Percentiles rank a stretch among this genome's conserved stretches.
Conservation (phyloP, 208 protist species). For the Crithidia acanthocephali region DNA sequence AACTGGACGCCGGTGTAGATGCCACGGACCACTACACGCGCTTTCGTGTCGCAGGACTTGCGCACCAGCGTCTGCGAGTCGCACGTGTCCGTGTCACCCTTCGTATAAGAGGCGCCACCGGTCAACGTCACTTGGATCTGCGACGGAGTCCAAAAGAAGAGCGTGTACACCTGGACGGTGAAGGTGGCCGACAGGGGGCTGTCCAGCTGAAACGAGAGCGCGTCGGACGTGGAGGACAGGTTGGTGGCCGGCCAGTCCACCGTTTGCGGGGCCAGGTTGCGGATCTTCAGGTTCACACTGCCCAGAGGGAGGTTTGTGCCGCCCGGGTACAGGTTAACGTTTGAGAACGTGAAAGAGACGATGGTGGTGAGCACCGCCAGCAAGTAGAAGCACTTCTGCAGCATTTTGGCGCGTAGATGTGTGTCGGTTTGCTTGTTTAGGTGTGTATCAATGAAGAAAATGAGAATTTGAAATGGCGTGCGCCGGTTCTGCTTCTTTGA, state of each 20-base stretch:
- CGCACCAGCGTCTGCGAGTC: not conserved
- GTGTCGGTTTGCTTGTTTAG: not conserved
- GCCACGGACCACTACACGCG: slow-evolving; percentile 12
- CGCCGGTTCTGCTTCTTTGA: too few species aligned
- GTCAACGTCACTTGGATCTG: slow-evolving; percentile 13
- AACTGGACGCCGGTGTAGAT: not conserved
- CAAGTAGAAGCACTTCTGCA: slow-evolving; percentile 16
- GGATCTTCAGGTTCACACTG: not conserved
- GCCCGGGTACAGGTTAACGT: slow-evolving; percentile 13
- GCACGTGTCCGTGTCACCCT: slow-evolving; percentile 2
- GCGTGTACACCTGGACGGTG: slow-evolving; percentile 14
- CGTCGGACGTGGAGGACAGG: slow-evolving; percentile 5
- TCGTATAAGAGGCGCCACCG: slow-evolving; percentile 2
- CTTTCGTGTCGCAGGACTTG: slow-evolving; percentile 6
- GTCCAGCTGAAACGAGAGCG: slow-evolving; percentile 8
- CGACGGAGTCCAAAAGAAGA: slow-evolving; percentile 16
- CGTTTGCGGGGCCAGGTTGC: slow-evolving; percentile 11
- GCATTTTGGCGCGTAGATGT: not conserved
- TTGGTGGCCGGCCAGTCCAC: slow-evolving; percentile 14
- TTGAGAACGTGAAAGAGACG: slow-evolving; percentile 13
- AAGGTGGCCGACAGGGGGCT: slow-evolving; percentile 1
- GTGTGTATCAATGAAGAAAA: too few species aligned
- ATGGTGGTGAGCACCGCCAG: slow-evolving; percentile 8
- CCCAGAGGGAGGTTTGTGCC: slow-evolving; percentile 5
- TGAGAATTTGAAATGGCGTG: too few species aligned